Evolutionary conservation across 495 filamentous ascomycete species (phyloP).

Genomic region (Xylaria nigripes): DNA sequence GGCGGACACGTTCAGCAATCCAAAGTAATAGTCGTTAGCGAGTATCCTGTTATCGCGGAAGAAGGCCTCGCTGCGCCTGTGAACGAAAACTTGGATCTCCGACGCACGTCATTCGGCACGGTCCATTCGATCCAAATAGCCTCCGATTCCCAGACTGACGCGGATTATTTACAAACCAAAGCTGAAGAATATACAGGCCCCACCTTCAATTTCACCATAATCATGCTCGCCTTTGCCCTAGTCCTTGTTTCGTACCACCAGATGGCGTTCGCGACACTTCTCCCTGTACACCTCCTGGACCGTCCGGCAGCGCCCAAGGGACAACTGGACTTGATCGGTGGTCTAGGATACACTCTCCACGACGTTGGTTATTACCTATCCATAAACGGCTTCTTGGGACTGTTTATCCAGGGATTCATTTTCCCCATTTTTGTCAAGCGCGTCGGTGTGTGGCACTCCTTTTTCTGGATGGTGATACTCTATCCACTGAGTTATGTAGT

Average conservation of each 20-base stretch:
- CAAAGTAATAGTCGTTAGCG: constrained; percentile 7
- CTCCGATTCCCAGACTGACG: background rate
- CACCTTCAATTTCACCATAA: constrained; percentile 24
- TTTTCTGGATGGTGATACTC: constrained; percentile 53
- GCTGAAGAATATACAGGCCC: constrained; percentile 13
- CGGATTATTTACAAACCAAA: background rate
- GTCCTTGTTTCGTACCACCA: constrained; percentile 27
- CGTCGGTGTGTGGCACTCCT: constrained; percentile 59
- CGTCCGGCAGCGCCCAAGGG: constrained; percentile 13
- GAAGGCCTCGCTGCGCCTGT: constrained; percentile 20
- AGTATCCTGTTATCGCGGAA: constrained; percentile 18
- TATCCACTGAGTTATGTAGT: constrained; percentile 64
- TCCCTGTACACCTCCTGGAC: constrained; percentile 25
- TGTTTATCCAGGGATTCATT: constrained; percentile 58
- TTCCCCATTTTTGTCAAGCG: constrained; percentile 56
- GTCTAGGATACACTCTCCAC: constrained; percentile 55
- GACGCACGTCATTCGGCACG: constrained; percentile 26
- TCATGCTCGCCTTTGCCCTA: constrained; percentile 22
- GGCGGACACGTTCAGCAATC: constrained; percentile 1
- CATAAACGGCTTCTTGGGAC: constrained; percentile 59
- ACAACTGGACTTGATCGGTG: constrained; percentile 36
- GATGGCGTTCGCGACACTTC: constrained; percentile 26
- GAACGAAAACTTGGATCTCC: constrained; percentile 23
- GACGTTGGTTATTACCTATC: constrained; percentile 62
- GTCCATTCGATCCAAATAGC: constrained; percentile 18